phyloP scores from a whole-genome alignment of 2,329 filamentous ascomycete species.

The Diaporthe sp. region DNA sequence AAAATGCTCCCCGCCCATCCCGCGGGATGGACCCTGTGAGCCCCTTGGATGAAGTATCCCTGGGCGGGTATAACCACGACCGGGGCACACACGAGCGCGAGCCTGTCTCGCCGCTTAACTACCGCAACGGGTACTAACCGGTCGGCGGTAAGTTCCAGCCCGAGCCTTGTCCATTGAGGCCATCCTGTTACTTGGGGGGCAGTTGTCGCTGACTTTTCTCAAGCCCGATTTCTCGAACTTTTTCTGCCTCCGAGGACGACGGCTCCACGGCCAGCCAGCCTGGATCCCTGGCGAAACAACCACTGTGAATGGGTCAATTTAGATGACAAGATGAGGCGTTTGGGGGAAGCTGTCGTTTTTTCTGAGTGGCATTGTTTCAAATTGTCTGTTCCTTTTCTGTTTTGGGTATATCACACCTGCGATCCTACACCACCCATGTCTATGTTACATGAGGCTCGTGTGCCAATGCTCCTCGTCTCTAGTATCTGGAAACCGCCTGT shows the following conservation, averaged over 20 bases:
- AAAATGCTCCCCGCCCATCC: not conserved
- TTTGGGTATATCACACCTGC: not conserved
- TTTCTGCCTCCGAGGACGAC: not conserved
- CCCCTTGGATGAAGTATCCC: not conserved
- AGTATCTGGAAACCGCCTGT: not conserved
- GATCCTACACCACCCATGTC: not conserved
- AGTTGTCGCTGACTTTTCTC: not conserved
- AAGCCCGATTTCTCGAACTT: not conserved
- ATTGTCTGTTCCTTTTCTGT: not conserved
- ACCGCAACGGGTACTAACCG: not conserved
- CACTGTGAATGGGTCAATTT: not conserved
- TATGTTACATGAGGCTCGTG: conserved; percentile 10
- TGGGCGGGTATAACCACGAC: not conserved
- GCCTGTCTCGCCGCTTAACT: not conserved
- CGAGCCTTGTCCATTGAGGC: too few relatives aligned
- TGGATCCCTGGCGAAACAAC: too few relatives aligned
- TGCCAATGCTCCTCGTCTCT: not conserved
- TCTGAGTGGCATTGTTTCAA: not conserved
- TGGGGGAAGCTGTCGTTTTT: not conserved
- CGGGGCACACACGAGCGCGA: not conserved
- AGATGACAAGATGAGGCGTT: not conserved
- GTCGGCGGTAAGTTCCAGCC: not conserved
- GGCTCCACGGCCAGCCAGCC: not conserved
- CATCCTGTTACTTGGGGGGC: not conserved
- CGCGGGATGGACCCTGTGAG: not conserved